Conservation (phyloP, 179 eudicot genomes). For the Nepenthes alata region DNA sequence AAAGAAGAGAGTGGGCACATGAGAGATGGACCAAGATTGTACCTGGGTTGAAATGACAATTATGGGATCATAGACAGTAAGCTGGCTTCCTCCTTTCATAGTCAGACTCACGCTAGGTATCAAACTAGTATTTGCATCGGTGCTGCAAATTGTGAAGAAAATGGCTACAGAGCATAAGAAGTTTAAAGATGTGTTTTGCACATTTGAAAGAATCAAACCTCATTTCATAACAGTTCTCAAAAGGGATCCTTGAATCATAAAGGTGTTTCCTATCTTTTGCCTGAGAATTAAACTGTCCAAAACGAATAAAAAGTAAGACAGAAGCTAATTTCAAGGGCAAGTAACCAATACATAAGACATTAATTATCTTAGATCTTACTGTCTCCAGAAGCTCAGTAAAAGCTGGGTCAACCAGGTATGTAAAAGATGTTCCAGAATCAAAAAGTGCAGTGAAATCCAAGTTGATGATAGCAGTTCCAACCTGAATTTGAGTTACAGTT, state of each 20-base stretch:
- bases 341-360: not conserved
- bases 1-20: not conserved
- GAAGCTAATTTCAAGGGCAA: not conserved
- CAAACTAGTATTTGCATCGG: conserved; percentile 45
- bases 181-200: not conserved
- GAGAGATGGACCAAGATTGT: not conserved
- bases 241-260: conserved; percentile 61
- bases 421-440: conserved; percentile 91
- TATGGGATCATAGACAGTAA: conserved; percentile 52
- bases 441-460: conserved; percentile 60
- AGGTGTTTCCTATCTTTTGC: conserved; percentile 41
- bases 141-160: conserved; percentile 26
- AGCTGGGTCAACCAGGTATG: conserved; percentile 72
- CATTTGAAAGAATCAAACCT: conserved; percentile 22
- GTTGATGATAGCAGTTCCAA: conserved; percentile 39
- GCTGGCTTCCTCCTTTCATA: conserved; percentile 48
- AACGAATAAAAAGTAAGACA: not conserved
- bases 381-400: conserved; percentile 42
- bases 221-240: conserved; percentile 70
- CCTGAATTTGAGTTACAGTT: conserved; percentile 44
- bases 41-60: conserved; percentile 63
- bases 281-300: conserved; percentile 47
- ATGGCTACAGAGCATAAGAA: conserved; percentile 7
- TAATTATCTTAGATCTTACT: conserved; percentile 26
- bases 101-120: conserved; percentile 48